Evolutionary conservation across 139 green algal genomes (phyloP), one percentile per base, ranked within the genome.

Genomic region (Chlamydomonas schloesseri): DNA sequence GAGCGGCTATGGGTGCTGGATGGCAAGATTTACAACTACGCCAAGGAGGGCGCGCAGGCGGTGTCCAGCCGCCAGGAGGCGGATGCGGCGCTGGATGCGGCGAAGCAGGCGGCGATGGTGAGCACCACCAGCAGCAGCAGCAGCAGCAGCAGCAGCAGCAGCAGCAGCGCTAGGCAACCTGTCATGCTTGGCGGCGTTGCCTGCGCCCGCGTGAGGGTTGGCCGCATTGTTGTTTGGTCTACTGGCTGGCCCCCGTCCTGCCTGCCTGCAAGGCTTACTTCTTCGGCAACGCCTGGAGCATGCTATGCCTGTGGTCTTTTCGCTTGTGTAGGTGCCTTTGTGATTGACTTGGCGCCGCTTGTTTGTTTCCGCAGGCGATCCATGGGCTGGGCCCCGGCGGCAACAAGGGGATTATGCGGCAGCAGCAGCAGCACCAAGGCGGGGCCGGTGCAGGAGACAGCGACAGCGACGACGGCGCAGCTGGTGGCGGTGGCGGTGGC

Each of bases 21-120:
- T 47, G 94, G 93, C 21, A 88, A 89, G 64, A 89, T 98, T 11
- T 98, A 98, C 88, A 98, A 98, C 86, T 97, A 96, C 70, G 78
- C 85, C 23, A 97, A 97, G 89, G 88, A 92, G 31, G 95, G 95
- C 11, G 92, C 96, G 0, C 71, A 86, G 65, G 82, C 93, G 76
- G 93, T 97, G 24, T 60, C 60, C 18, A 83, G 91, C 33, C 58
- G 88, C 28, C 73, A 73, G 60, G 92, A 92, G 10, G 94, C 94
- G 13, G 71, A 90, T 5, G 73, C 84, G 34, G 88, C 74, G 21
- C 9, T 95, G 75, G 77, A 90, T 20, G 89, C 87, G 31, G 91
- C 91, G 9, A 42, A 92, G 71, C 75, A 90, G 29, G 91, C 88
- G 13, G 71, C 84, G 0, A 53, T 82, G 79, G 81, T 89, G 73